Evolutionary conservation across 192 early-diverging fungal species (phyloP).

Genomic region (Umbelopsis vinacea): DNA sequence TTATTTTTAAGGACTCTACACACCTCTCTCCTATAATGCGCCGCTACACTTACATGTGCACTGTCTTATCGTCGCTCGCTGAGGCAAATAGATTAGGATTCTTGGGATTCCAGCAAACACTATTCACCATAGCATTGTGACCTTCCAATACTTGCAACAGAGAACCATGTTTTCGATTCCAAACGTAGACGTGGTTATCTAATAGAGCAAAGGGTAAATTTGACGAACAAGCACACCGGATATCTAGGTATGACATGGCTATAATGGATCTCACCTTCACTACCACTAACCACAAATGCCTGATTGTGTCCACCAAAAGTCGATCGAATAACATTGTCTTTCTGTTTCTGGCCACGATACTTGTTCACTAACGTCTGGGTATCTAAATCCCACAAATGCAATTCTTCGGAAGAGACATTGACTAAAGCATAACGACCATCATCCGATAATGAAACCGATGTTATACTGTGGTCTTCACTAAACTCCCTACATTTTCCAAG

Average conservation of each 20-base stretch:
- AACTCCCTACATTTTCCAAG: slow-evolving; percentile 34
- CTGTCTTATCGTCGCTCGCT: slow-evolving; percentile 82
- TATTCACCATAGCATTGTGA: slow-evolving; percentile 71
- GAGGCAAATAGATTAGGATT: slow-evolving; percentile 74
- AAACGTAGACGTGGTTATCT: slow-evolving; percentile 79
- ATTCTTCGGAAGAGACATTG: slow-evolving; percentile 68
- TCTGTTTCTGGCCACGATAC: slow-evolving; percentile 85
- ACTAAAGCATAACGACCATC: slow-evolving; percentile 67
- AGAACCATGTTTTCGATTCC: slow-evolving; percentile 73
- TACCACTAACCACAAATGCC: slow-evolving; percentile 88
- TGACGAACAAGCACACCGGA: background rate
- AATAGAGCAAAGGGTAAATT: background rate
- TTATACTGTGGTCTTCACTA: slow-evolving; percentile 60
- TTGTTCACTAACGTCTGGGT: slow-evolving; percentile 70
- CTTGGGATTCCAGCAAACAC: slow-evolving; percentile 72
- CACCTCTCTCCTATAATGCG: background rate
- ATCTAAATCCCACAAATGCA: slow-evolving; percentile 89
- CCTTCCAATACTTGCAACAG: slow-evolving; percentile 74
- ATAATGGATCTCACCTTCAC: slow-evolving; percentile 66
- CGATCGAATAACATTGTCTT: slow-evolving; percentile 86
- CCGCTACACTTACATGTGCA: slow-evolving; percentile 66
- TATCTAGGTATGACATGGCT: background rate
- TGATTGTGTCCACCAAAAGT: slow-evolving; percentile 88
- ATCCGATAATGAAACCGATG: slow-evolving; percentile 66
- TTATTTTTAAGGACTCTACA: background rate